These are phyloP conservation scores for Cryptococcus sp. DNA, from an alignment of 1,284 basidiomycete species.

Conservation along the genomic window DNA sequence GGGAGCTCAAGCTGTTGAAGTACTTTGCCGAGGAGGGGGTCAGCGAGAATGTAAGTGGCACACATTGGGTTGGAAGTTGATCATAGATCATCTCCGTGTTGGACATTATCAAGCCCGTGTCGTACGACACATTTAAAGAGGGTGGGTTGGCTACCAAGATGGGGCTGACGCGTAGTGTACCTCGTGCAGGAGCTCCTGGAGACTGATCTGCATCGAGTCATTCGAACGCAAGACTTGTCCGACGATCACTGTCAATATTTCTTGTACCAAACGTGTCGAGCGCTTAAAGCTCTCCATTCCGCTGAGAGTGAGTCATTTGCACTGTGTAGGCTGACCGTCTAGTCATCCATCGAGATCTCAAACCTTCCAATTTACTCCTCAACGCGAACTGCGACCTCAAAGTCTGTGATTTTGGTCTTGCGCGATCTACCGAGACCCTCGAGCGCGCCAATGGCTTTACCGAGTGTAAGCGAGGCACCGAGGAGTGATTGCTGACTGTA, in stretches of 20 bases:
- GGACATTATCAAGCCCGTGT: constrained; percentile 86
- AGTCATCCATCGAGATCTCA: constrained; percentile 91
- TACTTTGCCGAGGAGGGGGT: constrained; percentile 85
- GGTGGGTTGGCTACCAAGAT: constrained; percentile 41
- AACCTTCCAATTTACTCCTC: constrained; percentile 89
- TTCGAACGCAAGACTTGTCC: constrained; percentile 71
- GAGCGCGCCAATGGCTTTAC: constrained; percentile 78
- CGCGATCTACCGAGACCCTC: constrained; percentile 76
- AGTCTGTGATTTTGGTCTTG: constrained; percentile 88
- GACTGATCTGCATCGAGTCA: constrained; percentile 66
- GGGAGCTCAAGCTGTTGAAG: constrained; percentile 82
- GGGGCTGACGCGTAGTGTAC: constrained; percentile 29
- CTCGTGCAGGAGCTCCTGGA: constrained; percentile 78
- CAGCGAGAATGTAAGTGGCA: constrained; percentile 76
- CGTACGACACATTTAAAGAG: constrained; percentile 87
- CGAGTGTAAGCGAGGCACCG: constrained; percentile 31
- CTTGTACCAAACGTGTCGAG: constrained; percentile 63
- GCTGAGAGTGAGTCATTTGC: constrained; percentile 56
- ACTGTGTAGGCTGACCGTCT: background rate
- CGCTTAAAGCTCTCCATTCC: constrained; percentile 84
- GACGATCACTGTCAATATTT: constrained; percentile 77
- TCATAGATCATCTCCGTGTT: constrained; percentile 87
- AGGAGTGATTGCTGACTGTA: constrained; percentile 22
- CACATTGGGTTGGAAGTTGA: background rate
- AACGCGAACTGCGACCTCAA: constrained; percentile 97